Evolutionary conservation across 148 eudicot genomes (phyloP).

Genomic region (Beta vulgaris): DNA sequence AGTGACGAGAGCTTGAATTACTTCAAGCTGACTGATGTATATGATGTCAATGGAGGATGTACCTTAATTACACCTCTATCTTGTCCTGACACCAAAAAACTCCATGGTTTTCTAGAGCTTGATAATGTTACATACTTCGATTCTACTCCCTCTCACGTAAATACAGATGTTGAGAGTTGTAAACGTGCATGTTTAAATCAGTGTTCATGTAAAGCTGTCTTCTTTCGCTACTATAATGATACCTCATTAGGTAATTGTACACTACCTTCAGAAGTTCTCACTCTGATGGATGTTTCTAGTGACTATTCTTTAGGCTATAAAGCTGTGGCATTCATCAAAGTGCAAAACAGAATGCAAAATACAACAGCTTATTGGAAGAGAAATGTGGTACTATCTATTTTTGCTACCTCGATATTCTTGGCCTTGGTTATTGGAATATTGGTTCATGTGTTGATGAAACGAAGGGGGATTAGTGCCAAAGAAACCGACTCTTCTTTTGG

Average conservation of each 20-base stretch:
- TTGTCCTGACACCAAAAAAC: background rate
- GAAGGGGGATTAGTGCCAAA: background rate
- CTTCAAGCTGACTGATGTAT: background rate
- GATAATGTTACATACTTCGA: background rate
- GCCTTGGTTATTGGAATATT: background rate
- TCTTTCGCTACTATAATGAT: background rate
- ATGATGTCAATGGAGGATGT: background rate
- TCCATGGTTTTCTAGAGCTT: background rate
- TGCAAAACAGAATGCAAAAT: background rate
- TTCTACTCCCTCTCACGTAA: background rate
- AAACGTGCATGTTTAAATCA: background rate
- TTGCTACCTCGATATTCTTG: background rate
- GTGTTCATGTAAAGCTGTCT: background rate
- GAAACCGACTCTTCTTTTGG: background rate
- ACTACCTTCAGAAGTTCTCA: background rate
- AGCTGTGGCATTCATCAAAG: background rate
- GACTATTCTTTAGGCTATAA: background rate
- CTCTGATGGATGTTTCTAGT: background rate
- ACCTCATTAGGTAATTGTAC: background rate
- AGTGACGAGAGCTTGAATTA: background rate
- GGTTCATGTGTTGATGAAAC: background rate
- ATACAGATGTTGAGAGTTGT: background rate
- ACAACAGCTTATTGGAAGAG: background rate
- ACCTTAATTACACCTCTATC: background rate
- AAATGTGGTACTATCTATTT: background rate